Percentiles rank a stretch among this genome's conserved stretches.
phyloP scores from a whole-genome alignment of 2,329 filamentous ascomycete species.

The Hymenoscyphus occultus region DNA sequence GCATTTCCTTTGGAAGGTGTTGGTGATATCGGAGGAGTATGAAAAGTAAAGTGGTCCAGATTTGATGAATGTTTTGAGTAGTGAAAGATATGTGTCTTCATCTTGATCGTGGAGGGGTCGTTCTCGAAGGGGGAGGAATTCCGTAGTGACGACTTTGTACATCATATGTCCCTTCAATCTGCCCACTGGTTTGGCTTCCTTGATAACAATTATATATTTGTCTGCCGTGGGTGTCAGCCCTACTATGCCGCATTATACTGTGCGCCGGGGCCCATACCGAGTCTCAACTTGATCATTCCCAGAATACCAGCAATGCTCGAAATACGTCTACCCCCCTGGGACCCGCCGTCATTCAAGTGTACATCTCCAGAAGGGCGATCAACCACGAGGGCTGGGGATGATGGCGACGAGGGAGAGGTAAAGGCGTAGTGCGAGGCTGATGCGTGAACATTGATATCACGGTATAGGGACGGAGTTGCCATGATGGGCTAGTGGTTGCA shows the following conservation, averaged over 20 bases:
- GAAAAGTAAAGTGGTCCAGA: constrained; percentile 95
- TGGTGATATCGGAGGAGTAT: constrained; percentile 94
- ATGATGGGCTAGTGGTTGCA: constrained; percentile 36
- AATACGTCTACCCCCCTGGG: constrained; percentile 75
- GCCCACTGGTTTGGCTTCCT: constrained; percentile 87
- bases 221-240: constrained; percentile 45
- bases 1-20: constrained; percentile 91
- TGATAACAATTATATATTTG: constrained; percentile 97
- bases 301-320: constrained; percentile 94
- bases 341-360: constrained; percentile 74
- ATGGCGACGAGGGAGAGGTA: constrained; percentile 88
- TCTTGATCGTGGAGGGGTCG: constrained; percentile 87
- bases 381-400: constrained; percentile 81
- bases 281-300: constrained; percentile 86
- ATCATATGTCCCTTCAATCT: constrained; percentile 93
- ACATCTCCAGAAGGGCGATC: constrained; percentile 92
- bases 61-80: constrained; percentile 79
- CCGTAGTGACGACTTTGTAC: constrained; percentile 86
- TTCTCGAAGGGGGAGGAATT: constrained; percentile 91
- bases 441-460: constrained; percentile 95
- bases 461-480: constrained; percentile 65
- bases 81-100: constrained; percentile 83
- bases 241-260: constrained; percentile 18
- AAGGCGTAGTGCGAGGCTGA: constrained; percentile 93
- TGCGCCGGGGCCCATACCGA: constrained; percentile 58